phyloP scores from a whole-genome alignment of 495 filamentous ascomycete species.

The Penicillium soppii region DNA sequence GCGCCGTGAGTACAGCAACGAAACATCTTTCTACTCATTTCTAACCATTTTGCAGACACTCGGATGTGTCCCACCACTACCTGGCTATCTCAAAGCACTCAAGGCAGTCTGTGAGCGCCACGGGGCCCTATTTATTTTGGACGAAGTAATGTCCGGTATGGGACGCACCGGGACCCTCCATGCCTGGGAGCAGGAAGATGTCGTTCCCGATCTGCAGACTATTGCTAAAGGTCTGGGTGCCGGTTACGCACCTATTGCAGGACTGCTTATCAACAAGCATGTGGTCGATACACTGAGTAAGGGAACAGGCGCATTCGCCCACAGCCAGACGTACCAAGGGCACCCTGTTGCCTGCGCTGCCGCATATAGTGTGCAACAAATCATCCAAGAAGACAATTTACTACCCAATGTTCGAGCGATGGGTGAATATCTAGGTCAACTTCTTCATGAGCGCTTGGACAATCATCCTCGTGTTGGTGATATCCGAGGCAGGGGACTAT shows the following conservation, averaged over 20 bases:
- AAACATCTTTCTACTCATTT: neutral
- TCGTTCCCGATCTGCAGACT: constrained; percentile 59
- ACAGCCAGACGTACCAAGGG: constrained; percentile 55
- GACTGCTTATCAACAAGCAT: constrained; percentile 49
- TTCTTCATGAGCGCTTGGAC: constrained; percentile 36
- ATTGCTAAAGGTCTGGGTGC: constrained; percentile 63
- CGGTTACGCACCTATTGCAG: constrained; percentile 59
- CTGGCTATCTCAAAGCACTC: constrained; percentile 60
- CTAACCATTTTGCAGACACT: constrained; percentile 28
- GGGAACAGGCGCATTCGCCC: constrained; percentile 48
- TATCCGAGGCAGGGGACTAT: constrained; percentile 52
- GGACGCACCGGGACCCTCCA: constrained; percentile 61
- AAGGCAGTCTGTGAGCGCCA: constrained; percentile 57
- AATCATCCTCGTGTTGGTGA: constrained; percentile 48
- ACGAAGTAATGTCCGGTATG: constrained; percentile 77
- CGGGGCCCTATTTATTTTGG: constrained; percentile 61
- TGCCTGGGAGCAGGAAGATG: constrained; percentile 60
- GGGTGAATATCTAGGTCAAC: constrained; percentile 40
- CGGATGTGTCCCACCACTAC: constrained; percentile 57
- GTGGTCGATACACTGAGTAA: constrained; percentile 50
- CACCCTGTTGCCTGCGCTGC: constrained; percentile 51
- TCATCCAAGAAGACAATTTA: constrained; percentile 43
- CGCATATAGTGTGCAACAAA: constrained; percentile 47
- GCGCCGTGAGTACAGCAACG: constrained; percentile 34
- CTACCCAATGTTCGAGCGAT: constrained; percentile 44